These are phyloP conservation scores for Zygoascus tannicola DNA, from an alignment of 805 yeast species.

Conservation along the genomic window DNA sequence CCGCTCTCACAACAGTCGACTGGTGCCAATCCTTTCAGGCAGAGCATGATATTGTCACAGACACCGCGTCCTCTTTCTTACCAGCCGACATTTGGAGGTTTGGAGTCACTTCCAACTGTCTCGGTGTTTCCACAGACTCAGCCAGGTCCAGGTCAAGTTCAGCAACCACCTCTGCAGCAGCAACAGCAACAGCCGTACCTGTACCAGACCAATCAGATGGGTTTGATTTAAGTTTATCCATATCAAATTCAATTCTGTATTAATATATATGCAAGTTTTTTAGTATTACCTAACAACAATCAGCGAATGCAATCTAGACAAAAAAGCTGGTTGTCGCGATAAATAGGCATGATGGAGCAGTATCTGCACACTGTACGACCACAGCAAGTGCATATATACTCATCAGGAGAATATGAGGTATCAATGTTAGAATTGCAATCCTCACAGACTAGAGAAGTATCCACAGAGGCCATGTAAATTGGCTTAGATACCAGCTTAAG, in stretches of 20 bases:
- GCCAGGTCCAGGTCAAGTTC: conserved; percentile 22
- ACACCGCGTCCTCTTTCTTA: conserved; percentile 18
- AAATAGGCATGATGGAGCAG: conserved; percentile 14
- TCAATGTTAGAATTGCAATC: conserved; percentile 11
- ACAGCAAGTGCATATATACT: conserved; percentile 11
- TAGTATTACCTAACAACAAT: not conserved
- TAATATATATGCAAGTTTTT: not conserved
- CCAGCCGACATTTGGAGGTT: conserved; percentile 66
- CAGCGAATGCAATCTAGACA: conserved; percentile 15
- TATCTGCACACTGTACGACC: conserved; percentile 13
- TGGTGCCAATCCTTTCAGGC: conserved; percentile 54
- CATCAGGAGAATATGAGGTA: conserved; percentile 5
- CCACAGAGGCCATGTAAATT: no score
- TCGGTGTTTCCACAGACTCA: conserved; percentile 65
- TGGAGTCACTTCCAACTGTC: conserved; percentile 54
- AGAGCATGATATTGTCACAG: conserved; percentile 22
- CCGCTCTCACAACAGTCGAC: conserved; percentile 32
- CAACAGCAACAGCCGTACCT: not conserved
- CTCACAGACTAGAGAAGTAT: conserved; percentile 13
- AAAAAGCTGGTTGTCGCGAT: conserved; percentile 9
- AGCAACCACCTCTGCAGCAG: conserved; percentile 19
- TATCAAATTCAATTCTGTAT: no score
- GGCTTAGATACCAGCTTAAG: not conserved
- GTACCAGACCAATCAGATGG: not conserved
- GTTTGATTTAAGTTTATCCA: not conserved